Evolutionary conservation across 2,329 filamentous ascomycete species (phyloP), one percentile per base, ranked within the genome.

Genomic region (Dactylonectria macrodidyma): DNA sequence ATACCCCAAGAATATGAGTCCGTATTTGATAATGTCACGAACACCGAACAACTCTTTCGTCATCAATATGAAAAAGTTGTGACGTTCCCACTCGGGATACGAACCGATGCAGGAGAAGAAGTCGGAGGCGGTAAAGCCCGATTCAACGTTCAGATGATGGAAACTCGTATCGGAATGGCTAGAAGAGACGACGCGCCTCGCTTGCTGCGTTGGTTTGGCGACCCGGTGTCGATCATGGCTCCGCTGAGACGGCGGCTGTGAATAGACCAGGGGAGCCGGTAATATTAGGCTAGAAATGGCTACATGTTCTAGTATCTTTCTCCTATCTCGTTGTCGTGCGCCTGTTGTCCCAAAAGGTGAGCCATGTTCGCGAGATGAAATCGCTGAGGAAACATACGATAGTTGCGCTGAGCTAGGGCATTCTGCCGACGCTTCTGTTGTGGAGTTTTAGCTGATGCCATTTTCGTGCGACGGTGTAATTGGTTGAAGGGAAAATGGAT

Each of bases 1-100:
- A 19, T 62, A 62, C n/a, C 50, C 59, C 12, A 62, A 9, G 50
- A 46, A 54, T 3, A 62, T 62, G 7, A 62, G 51, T 2, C 59
- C 59, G n/a, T 62, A 56, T 19, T 62, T 62, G 38, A 62, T 62
- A 22, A 62, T 46, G 50, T 62, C 59, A 7, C 50, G 51, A 36
- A 62, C 44, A 10, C 59, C 59, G 22, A 62, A 62, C 22, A 56
- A n/a, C 16, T 62, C 50, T 22, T 55, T 55, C 3, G 59, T 34
- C 59, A 62, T 62, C 30, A 62, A 38, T 16, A 46, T 62, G 1
- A 62, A 47, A 19, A 62, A 62, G 52, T 47, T 62, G 11, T 48
- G 41, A 19, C 59, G 59, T 24, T 62, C 59, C 16, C 16, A 11
- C 41, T 62, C 59, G 12, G 59, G 51, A 24, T 47, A 62, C 3